A percentile compares a stretch with the other conserved stretches of the same genome.
Conservation (phyloP, 1,284 basidiomycete species). For the Abortiporus biennis region DNA sequence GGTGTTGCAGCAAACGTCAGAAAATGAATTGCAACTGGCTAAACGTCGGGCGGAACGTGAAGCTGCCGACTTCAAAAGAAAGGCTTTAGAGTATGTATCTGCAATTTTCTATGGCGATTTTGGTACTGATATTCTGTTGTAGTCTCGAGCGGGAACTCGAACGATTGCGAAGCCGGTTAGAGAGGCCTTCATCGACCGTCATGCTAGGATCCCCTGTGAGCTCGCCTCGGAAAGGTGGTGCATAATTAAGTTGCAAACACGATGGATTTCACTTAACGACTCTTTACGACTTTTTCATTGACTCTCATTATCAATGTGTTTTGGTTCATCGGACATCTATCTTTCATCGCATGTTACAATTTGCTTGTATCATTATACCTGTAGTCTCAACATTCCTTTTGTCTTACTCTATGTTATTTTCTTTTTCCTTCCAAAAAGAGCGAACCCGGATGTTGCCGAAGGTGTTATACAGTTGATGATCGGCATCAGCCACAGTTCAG, state of each 20-base stretch:
- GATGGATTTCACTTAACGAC: too few relatives aligned
- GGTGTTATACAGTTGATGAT: conserved; percentile 5
- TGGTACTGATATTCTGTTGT: conserved; percentile 18
- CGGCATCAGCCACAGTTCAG: conserved; percentile 2
- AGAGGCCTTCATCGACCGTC: conserved; percentile 27
- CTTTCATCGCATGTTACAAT: neutral
- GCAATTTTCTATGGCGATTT: conserved; percentile 3
- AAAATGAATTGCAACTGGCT: conserved; percentile 57
- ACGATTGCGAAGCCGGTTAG: conserved; percentile 56
- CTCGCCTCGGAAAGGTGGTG: conserved; percentile 25
- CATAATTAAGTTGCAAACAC: too few relatives aligned
- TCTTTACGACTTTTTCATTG: too few relatives aligned
- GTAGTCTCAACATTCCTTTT: neutral
- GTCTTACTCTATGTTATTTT: neutral
- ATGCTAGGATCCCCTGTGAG: conserved; percentile 26
- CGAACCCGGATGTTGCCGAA: conserved; percentile 1
- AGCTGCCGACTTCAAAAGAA: conserved; percentile 66
- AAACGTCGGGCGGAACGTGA: conserved; percentile 75
- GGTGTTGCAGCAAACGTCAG: conserved; percentile 59
- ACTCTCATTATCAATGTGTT: too few relatives aligned
- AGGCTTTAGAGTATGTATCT: conserved; percentile 52
- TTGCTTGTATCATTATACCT: conserved; percentile 4
- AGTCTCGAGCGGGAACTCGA: conserved; percentile 70
- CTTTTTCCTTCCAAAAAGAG: too few relatives aligned
- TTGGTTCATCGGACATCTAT: neutral